Evolutionary conservation across 2,329 filamentous ascomycete species (phyloP).

Genomic region (Colletotrichum tropicicola): DNA sequence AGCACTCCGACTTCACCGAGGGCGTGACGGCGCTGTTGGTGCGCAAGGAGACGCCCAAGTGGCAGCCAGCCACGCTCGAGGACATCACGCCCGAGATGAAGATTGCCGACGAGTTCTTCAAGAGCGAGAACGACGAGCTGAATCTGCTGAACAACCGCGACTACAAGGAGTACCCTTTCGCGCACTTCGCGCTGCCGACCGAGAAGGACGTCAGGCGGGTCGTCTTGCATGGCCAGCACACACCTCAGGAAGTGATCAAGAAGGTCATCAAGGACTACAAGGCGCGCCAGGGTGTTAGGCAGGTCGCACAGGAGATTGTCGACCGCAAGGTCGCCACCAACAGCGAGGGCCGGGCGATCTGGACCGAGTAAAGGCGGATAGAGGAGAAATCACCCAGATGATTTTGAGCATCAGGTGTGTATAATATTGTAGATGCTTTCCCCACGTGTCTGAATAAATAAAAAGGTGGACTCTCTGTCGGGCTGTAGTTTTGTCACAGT

Average conservation of each 20-base stretch:
- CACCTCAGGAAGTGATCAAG: slow-evolving; percentile 67
- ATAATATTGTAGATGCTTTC: slow-evolving; percentile 29
- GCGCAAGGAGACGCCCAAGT: slow-evolving; percentile 74
- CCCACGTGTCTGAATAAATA: slow-evolving; percentile 23
- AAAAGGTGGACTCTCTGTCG: neutral
- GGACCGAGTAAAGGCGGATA: slow-evolving; percentile 37
- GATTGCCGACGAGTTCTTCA: slow-evolving; percentile 76
- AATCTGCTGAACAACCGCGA: slow-evolving; percentile 68
- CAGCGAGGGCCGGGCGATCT: slow-evolving; percentile 51
- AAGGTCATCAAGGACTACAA: slow-evolving; percentile 68
- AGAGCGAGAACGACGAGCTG: slow-evolving; percentile 56
- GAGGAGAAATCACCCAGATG: neutral
- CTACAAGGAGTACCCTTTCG: slow-evolving; percentile 79
- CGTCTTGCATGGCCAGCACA: slow-evolving; percentile 49
- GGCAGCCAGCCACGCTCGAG: slow-evolving; percentile 79
- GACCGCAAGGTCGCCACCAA: slow-evolving; percentile 65
- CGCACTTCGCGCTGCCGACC: slow-evolving; percentile 74
- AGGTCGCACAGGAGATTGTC: slow-evolving; percentile 76
- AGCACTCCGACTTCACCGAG: slow-evolving; percentile 88
- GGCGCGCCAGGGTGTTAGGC: slow-evolving; percentile 74
- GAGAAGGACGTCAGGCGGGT: slow-evolving; percentile 68
- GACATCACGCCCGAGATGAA: slow-evolving; percentile 65
- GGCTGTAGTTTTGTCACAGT: neutral
- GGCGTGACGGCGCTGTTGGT: slow-evolving; percentile 87
- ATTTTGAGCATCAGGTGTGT: slow-evolving; percentile 15